phyloP scores from a whole-genome alignment of 345 rosid genomes.

The Eucalyptus leucophloia region DNA sequence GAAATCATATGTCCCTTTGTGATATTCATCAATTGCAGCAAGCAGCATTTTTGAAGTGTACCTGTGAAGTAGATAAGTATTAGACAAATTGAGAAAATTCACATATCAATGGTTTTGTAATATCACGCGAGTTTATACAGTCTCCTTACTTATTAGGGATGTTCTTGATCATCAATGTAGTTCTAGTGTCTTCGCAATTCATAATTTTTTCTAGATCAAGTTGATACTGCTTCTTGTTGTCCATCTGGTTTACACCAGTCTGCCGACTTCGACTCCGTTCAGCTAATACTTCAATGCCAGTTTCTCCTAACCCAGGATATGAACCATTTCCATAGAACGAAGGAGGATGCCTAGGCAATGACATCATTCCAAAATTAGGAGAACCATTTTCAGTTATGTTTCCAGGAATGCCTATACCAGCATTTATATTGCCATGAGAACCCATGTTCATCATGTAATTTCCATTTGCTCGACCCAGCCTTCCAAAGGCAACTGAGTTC shows the following conservation, averaged over 20 bases:
- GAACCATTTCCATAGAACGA: conserved; percentile 35
- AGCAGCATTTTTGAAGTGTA: conserved; percentile 96
- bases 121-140: neutral
- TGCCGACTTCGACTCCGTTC: conserved; percentile 32
- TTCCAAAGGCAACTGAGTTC: conserved; percentile 9
- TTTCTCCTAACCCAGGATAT: conserved; percentile 25
- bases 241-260: conserved; percentile 32
- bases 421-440: neutral
- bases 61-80: conserved; percentile 19
- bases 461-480: conserved; percentile 5
- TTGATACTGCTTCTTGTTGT: conserved; percentile 59
- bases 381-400: conserved; percentile 36
- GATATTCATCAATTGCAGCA: conserved; percentile 87
- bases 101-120: neutral
- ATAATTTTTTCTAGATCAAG: conserved; percentile 74
- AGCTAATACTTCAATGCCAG: conserved; percentile 25
- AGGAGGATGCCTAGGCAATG: conserved; percentile 34
- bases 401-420: conserved; percentile 27
- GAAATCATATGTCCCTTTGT: conserved; percentile 77
- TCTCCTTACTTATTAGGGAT: conserved; percentile 85
- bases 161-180: conserved; percentile 89
- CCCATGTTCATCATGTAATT: conserved; percentile 10
- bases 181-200: conserved; percentile 62
- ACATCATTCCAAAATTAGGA: conserved; percentile 33
- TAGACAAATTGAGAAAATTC: neutral